A percentile compares a stretch with the other conserved stretches of the same genome.
Conservation (phyloP, 305 asterid genomes). For the Coffea humblotiana region DNA sequence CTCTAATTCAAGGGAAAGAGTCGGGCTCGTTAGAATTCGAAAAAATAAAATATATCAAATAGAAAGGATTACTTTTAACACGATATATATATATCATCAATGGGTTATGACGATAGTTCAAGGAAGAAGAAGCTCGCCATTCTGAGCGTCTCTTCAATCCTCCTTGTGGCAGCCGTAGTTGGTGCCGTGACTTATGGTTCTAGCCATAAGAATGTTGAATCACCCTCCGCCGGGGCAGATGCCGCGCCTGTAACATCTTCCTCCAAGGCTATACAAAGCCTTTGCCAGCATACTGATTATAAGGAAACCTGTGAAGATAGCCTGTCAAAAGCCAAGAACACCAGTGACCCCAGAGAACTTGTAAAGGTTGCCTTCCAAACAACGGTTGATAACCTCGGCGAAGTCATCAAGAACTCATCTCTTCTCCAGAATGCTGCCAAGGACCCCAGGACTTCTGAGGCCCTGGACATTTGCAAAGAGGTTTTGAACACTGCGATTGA, state of each 20-base stretch:
- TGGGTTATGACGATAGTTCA: conserved; percentile 23
- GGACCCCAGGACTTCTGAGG: conserved; percentile 53
- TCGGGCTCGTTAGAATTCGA: neutral
- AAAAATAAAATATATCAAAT: neutral
- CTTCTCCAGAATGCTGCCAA: conserved; percentile 44
- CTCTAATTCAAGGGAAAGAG: neutral
- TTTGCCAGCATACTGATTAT: conserved; percentile 34
- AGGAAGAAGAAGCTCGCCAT: conserved; percentile 46
- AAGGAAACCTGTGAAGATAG: conserved; percentile 27
- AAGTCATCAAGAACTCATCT: conserved; percentile 43
- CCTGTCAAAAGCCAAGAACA: conserved; percentile 30
- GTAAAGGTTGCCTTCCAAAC: conserved; percentile 44
- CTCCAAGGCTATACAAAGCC: conserved; percentile 34
- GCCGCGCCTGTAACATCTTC: conserved; percentile 23
- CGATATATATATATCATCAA: neutral
- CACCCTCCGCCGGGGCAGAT: neutral
- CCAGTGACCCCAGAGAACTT: conserved; percentile 57
- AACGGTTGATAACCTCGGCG: conserved; percentile 38
- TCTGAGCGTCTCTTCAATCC: conserved; percentile 55
- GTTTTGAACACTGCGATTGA: conserved; percentile 57
- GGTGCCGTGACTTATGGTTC: conserved; percentile 50
- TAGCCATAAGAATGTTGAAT: conserved; percentile 12
- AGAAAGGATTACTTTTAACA: too few relatives aligned
- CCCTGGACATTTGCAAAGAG: conserved; percentile 57
- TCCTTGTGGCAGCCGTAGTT: conserved; percentile 56